Evolutionary conservation across 2,329 filamentous ascomycete genomes (phyloP).

Genomic region (Hypoxylon sp.): DNA sequence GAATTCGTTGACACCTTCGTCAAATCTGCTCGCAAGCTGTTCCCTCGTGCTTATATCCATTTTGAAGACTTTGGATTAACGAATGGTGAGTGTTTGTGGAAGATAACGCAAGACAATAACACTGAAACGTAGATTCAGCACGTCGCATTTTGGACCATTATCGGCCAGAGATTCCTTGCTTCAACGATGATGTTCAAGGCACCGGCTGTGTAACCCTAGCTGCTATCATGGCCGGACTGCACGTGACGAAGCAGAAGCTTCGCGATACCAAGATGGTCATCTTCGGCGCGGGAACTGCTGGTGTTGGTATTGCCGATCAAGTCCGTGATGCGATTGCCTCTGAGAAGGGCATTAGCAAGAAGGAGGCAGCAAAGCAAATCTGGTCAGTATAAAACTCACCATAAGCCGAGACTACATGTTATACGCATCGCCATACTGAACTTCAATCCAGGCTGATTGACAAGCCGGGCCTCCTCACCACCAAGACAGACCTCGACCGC

Average conservation of each 20-base stretch:
- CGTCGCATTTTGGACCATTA: slow-evolving; percentile 83
- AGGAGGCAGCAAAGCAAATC: slow-evolving; percentile 85
- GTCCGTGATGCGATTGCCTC: slow-evolving; percentile 83
- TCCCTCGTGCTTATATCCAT: slow-evolving; percentile 86
- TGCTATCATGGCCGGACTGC: slow-evolving; percentile 81
- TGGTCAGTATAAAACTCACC: slow-evolving; percentile 67
- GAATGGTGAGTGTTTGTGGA: slow-evolving; percentile 67
- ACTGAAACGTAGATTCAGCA: slow-evolving; percentile 38
- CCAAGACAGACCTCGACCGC: slow-evolving; percentile 71
- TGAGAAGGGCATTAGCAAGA: slow-evolving; percentile 74
- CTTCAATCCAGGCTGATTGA: slow-evolving; percentile 78
- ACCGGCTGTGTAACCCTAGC: slow-evolving; percentile 90
- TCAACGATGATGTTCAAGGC: slow-evolving; percentile 93
- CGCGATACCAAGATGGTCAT: slow-evolving; percentile 79
- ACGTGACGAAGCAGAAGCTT: slow-evolving; percentile 76
- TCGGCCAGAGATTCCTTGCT: slow-evolving; percentile 80
- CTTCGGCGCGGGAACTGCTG: slow-evolving; percentile 86
- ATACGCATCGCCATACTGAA: slow-evolving; percentile 18
- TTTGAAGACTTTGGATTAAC: slow-evolving; percentile 89
- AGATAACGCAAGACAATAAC: not conserved
- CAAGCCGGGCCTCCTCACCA: slow-evolving; percentile 81
- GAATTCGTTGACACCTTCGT: slow-evolving; percentile 83
- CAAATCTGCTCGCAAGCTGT: slow-evolving; percentile 74
- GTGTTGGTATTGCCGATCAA: slow-evolving; percentile 88
- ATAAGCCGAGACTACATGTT: too few species aligned